These are phyloP conservation scores for Purpureocillium takamizusanense DNA, from an alignment of 2,329 filamentous ascomycete genomes.

Conservation along the genomic window DNA sequence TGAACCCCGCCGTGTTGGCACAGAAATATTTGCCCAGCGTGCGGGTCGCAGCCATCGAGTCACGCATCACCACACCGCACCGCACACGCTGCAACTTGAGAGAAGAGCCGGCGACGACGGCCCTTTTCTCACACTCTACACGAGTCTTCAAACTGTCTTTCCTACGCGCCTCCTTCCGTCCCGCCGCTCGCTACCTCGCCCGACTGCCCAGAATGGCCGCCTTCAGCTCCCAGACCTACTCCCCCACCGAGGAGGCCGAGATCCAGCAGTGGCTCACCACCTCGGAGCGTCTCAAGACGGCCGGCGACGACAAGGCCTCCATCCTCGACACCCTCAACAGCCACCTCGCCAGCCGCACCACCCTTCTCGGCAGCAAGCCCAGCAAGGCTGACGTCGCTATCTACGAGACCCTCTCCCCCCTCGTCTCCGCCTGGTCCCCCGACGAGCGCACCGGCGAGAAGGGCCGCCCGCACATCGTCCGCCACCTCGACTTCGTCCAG, in stretches of 20 bases:
- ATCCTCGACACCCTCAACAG: constrained; percentile 75
- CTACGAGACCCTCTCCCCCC: constrained; percentile 68
- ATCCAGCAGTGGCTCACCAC: constrained; percentile 84
- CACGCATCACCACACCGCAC: neutral
- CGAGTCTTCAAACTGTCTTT: constrained; percentile 32
- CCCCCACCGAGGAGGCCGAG: constrained; percentile 71
- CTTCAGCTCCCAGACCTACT: constrained; percentile 62
- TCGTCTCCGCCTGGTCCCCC: constrained; percentile 69
- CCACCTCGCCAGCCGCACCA: constrained; percentile 82
- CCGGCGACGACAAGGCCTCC: constrained; percentile 49
- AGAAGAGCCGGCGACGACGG: constrained; percentile 1
- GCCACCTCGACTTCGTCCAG: constrained; percentile 90
- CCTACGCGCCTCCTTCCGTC: constrained; percentile 25
- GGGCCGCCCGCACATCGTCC: constrained; percentile 84
- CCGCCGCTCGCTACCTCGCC: constrained; percentile 23
- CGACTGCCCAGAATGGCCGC: constrained; percentile 50
- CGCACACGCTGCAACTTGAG: constrained; percentile 1
- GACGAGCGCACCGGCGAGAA: constrained; percentile 86
- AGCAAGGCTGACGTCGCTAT: constrained; percentile 79
- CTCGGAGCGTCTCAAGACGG: constrained; percentile 51
- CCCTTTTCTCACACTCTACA: neutral
- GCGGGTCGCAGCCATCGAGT: too few relatives aligned
- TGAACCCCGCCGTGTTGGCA: constrained; percentile 6
- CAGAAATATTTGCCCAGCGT: neutral
- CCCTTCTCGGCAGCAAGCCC: constrained; percentile 80